phyloP scores from a whole-genome alignment of 768 basidiomycete species.

The Asterophora parasitica region DNA sequence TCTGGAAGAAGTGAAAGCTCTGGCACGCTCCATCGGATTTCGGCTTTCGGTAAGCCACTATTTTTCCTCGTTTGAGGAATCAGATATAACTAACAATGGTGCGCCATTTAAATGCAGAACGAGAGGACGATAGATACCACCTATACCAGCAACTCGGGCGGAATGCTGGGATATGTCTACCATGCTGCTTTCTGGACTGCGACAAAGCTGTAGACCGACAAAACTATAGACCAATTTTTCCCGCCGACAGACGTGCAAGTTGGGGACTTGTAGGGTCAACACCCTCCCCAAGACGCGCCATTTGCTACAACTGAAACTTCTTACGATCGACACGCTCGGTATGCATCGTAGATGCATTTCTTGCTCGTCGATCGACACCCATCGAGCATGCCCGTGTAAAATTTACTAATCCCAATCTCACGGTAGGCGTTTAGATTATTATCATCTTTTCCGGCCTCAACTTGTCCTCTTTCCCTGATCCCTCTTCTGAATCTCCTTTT shows the following conservation, averaged over 20 bases:
- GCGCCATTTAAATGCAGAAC: slow-evolving; percentile 43
- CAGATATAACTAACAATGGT: slow-evolving; percentile 5
- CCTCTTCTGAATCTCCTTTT: slow-evolving; percentile 36
- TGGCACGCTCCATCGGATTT: slow-evolving; percentile 76
- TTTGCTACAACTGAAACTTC: too few species aligned
- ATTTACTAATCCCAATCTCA: too few species aligned
- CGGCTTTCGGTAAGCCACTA: slow-evolving; percentile 60
- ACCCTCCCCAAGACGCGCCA: too few species aligned
- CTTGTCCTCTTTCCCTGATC: slow-evolving; percentile 17
- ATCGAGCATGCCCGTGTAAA: background rate
- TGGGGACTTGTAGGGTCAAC: too few species aligned
- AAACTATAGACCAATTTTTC: slow-evolving; percentile 21
- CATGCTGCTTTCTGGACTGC: slow-evolving; percentile 84
- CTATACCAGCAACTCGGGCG: slow-evolving; percentile 78
- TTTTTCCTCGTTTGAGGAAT: background rate
- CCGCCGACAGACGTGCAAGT: background rate
- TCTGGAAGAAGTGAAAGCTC: slow-evolving; percentile 80
- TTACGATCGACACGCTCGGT: too few species aligned
- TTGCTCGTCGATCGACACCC: background rate
- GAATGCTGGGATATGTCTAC: slow-evolving; percentile 84
- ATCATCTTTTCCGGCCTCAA: slow-evolving; percentile 2
- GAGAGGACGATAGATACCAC: slow-evolving; percentile 77
- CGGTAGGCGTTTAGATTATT: background rate
- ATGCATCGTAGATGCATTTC: too few species aligned
- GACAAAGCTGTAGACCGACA: slow-evolving; percentile 30